A percentile compares a stretch with the other conserved stretches of the same genome.
Evolutionary conservation across 371 early-diverging fungal genomes (phyloP).

Genomic region (Zancudomyces culisetae): DNA sequence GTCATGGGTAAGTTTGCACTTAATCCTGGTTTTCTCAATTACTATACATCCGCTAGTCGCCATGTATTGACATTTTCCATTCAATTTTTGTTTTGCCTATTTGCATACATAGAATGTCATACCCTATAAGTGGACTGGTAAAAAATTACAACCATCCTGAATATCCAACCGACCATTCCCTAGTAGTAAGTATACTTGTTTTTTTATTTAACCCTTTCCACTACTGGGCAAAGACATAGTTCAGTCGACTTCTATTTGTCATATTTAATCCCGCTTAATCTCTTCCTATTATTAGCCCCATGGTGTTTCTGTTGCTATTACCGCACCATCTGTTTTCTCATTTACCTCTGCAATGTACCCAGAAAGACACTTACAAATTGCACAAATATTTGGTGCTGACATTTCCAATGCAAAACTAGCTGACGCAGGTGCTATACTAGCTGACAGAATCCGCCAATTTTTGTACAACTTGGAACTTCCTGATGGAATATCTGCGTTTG

Average conservation of each 20-base stretch:
- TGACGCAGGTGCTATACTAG: conserved; percentile 57
- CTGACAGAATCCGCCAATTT: conserved; percentile 59
- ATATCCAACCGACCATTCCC: conserved; percentile 53
- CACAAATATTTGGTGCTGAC: conserved; percentile 60
- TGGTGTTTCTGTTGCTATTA: conserved; percentile 76
- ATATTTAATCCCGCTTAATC: no score
- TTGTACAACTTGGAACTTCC: conserved; percentile 57
- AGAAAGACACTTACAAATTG: conserved; percentile 70
- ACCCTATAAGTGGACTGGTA: conserved; percentile 70
- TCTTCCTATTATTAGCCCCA: conserved; percentile 15
- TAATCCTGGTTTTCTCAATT: no score
- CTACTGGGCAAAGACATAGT: background rate
- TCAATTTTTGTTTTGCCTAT: no score
- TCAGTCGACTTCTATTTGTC: background rate
- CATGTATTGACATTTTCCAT: no score
- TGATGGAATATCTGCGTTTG: conserved; percentile 61
- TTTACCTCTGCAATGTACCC: conserved; percentile 62
- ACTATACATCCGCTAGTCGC: no score
- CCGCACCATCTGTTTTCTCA: conserved; percentile 72
- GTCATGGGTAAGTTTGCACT: conserved; percentile 25
- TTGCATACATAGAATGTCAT: conserved; percentile 24
- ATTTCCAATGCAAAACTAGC: conserved; percentile 36
- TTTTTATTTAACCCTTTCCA: background rate
- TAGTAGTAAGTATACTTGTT: conserved; percentile 19
- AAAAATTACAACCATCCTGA: conserved; percentile 62